Base-by-base conservation (phyloP, 2,329 filamentous ascomycete species). In the Botrytis medusae region DNA sequence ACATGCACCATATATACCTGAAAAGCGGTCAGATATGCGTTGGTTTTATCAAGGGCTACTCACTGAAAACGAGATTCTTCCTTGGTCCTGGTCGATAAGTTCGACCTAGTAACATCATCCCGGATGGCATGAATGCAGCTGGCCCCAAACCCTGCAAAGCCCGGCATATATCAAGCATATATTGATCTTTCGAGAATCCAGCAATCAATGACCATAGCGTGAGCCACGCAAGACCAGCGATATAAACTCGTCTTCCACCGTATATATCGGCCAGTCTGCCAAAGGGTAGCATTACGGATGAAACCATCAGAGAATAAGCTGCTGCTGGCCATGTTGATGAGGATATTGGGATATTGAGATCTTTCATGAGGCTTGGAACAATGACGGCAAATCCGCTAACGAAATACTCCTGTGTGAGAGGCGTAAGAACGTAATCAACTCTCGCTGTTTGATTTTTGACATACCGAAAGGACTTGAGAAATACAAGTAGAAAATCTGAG, bases 321-420 rank as follows among this genome's bases (percentile, higher is more conserved):
- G 81, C 89, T 81, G 81, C 88, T 78, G 81, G 91, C 91, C 88
- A 92, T 82, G 82, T 92, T 81, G 78, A 87, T 78, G 77, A 88
- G 64, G 77, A 85, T 79, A 80, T 85, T 0, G 92, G 89, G 54
- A 95, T 93, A 51, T 88, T 72, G 7, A 95, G 85, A 1, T 87
- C 85, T 16, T 81, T 79, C 16, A 89, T 84, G 2, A 95, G 82
- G 0, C 87, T 87, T 1, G 93, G 92, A 0, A 94, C 82, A 32
- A 94, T 86, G 77, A 91, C 90, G 75, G 86, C 86, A 80, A 94
- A 95, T 57, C 93, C 93, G 59, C 89, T 91, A 72, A 95, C 85
- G 74, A 88, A 88, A 79, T 88, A 91, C 80, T 91, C 89, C 82
- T 85, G 72, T 25, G 14, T 2, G 40, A 61, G 40, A 42, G 64